Evolutionary conservation across 139 green algal genomes (phyloP).

Genomic region (Tetratostichococcus sp.): DNA sequence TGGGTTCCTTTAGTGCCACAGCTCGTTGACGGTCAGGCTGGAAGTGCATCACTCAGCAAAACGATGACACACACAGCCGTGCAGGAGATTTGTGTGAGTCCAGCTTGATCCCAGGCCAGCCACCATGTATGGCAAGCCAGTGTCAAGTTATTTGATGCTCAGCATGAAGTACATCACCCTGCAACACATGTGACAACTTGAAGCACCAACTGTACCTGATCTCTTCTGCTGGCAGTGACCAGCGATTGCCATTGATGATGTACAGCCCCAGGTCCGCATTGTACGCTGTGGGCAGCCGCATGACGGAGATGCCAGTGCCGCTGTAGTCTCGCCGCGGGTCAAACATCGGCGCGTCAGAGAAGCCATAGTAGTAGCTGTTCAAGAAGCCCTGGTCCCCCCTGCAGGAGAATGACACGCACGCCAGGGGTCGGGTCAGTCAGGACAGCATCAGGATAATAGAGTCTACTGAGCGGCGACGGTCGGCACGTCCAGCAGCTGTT

Average conservation of each 20-base stretch:
- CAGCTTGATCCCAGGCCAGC: no score
- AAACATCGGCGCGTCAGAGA: conserved; percentile 56
- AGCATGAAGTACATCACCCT: conserved; percentile 71
- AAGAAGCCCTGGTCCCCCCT: conserved; percentile 55
- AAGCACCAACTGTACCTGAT: conserved; percentile 17
- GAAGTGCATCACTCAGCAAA: no score
- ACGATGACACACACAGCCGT: no score
- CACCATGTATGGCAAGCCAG: conserved; percentile 67
- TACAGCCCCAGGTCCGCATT: conserved; percentile 76
- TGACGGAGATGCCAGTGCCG: not conserved
- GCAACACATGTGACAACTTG: no score
- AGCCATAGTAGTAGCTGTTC: conserved; percentile 63
- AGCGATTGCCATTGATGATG: conserved; percentile 57
- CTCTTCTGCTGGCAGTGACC: conserved; percentile 42
- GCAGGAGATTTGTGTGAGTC: no score
- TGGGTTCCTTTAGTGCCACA: no score
- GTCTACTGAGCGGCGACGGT: no score
- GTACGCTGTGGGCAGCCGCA: conserved; percentile 57
- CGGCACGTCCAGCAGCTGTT: no score
- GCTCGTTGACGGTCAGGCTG: no score
- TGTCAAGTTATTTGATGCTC: conserved; percentile 63
- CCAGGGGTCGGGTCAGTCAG: no score
- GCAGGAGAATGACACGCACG: not conserved
- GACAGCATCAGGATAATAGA: no score
- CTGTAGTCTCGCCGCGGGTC: conserved; percentile 29